Evolutionary conservation across 2,329 filamentous ascomycete genomes (phyloP).

Genomic region (Beauveria sp.): DNA sequence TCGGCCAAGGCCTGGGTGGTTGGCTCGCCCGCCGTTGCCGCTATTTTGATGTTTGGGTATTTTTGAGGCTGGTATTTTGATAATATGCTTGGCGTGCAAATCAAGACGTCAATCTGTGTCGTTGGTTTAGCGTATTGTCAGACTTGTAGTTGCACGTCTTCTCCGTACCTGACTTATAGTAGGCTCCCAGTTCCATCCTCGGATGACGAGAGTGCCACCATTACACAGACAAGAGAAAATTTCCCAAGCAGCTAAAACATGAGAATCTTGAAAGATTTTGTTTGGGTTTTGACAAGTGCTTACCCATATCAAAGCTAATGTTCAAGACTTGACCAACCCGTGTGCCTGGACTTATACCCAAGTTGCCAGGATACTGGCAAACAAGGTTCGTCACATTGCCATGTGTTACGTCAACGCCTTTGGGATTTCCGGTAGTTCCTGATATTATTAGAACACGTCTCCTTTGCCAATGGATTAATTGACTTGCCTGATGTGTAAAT

Average conservation of each 20-base stretch:
- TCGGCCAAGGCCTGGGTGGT: slow-evolving; percentile 45
- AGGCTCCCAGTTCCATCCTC: slow-evolving; percentile 41
- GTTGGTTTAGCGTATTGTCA: neutral
- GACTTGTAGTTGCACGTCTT: neutral
- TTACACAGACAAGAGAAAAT: slow-evolving; percentile 51
- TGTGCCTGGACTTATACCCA: slow-evolving; percentile 42
- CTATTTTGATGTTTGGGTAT: slow-evolving; percentile 43
- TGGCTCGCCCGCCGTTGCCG: slow-evolving; percentile 50
- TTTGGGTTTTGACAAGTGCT: slow-evolving; percentile 15
- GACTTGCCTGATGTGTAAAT: slow-evolving; percentile 47
- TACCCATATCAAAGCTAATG: slow-evolving; percentile 56
- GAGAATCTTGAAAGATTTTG: neutral
- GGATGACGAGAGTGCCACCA: slow-evolving; percentile 46
- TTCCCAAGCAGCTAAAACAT: slow-evolving; percentile 48
- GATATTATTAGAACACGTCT: slow-evolving; percentile 13
- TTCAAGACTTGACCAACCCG: slow-evolving; percentile 49
- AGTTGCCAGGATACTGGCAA: slow-evolving; percentile 40
- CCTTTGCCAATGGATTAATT: neutral
- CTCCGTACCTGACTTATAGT: slow-evolving; percentile 35
- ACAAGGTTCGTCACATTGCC: slow-evolving; percentile 47
- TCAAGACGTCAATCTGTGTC: slow-evolving; percentile 41
- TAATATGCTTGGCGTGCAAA: slow-evolving; percentile 48
- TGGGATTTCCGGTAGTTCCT: slow-evolving; percentile 49
- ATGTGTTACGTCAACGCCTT: slow-evolving; percentile 52
- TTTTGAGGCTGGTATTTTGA: slow-evolving; percentile 38